Evolutionary conservation across 495 filamentous ascomycete species (phyloP).

Genomic region (Haplographium delicatum): DNA sequence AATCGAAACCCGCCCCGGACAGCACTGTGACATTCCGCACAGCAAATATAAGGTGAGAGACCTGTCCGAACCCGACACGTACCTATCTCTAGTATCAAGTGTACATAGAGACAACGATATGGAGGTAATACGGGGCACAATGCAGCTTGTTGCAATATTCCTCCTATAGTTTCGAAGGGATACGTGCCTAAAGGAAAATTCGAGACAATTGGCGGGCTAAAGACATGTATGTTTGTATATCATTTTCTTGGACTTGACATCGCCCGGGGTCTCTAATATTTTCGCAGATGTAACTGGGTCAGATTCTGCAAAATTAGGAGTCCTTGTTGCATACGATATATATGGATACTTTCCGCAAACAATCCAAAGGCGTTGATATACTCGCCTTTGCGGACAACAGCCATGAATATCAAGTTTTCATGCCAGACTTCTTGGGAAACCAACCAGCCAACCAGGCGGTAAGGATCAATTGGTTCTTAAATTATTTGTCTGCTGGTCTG

Average conservation of each 20-base stretch:
- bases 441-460: constrained; percentile 46
- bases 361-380: constrained; percentile 64
- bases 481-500: too few relatives aligned
- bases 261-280: too few relatives aligned
- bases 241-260: not conserved
- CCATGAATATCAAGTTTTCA: constrained; percentile 57
- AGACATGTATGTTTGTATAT: constrained; percentile 49
- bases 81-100: too few relatives aligned
- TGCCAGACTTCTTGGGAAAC: constrained; percentile 66
- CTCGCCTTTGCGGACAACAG: constrained; percentile 49
- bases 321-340: constrained; percentile 64
- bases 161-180: constrained; percentile 54
- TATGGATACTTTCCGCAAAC: constrained; percentile 64
- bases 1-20: too few relatives aligned
- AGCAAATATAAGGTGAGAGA: too few relatives aligned
- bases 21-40: too few relatives aligned
- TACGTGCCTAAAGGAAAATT: constrained; percentile 64
- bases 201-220: constrained; percentile 54
- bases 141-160: constrained; percentile 68
- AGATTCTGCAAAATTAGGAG: constrained; percentile 46
- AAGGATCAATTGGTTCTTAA: too few relatives aligned
- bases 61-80: too few relatives aligned
- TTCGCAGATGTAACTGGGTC: constrained; percentile 56
- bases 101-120: too few relatives aligned
- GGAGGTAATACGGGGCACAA: constrained; percentile 37